Conservation (phyloP, 805 yeast genomes). For the Nadsonia fulvescens region DNA sequence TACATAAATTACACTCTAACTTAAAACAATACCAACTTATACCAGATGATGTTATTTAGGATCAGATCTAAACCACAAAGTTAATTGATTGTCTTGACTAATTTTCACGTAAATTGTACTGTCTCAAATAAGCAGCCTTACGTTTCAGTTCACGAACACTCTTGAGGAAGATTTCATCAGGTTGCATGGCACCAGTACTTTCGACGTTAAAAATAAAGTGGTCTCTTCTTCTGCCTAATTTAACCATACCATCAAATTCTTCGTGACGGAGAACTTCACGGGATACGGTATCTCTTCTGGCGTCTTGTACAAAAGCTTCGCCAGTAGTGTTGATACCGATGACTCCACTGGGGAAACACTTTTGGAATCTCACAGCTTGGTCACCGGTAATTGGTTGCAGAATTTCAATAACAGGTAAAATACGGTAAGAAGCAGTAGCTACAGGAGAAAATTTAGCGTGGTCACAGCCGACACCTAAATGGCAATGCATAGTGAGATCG, state of each 20-base stretch:
- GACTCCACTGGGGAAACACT: slow-evolving; percentile 89
- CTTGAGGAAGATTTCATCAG: slow-evolving; percentile 89
- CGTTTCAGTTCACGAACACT: slow-evolving; percentile 69
- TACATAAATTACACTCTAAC: too few species aligned
- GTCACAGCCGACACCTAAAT: slow-evolving; percentile 81
- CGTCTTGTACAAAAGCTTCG: slow-evolving; percentile 68
- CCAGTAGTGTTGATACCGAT: slow-evolving; percentile 50
- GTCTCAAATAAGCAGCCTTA: slow-evolving; percentile 27
- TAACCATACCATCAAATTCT: slow-evolving; percentile 77
- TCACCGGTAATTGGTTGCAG: slow-evolving; percentile 42
- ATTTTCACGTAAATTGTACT: too few species aligned
- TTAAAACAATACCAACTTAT: too few species aligned
- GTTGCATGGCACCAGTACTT: slow-evolving; percentile 91
- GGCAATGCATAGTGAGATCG: slow-evolving; percentile 73
- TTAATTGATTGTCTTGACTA: too few species aligned
- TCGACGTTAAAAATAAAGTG: slow-evolving; percentile 92
- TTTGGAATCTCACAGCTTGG: slow-evolving; percentile 60
- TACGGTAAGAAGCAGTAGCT: slow-evolving; percentile 86
- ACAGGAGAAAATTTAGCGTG: slow-evolving; percentile 98
- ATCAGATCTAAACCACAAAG: too few species aligned
- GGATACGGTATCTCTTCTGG: slow-evolving; percentile 91
- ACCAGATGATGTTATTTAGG: too few species aligned
- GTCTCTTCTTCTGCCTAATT: slow-evolving; percentile 77
- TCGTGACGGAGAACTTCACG: slow-evolving; percentile 90
- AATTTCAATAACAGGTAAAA: slow-evolving; percentile 76